Conservation (phyloP, 495 filamentous ascomycete genomes). For the Penicillium bialowiezense region DNA sequence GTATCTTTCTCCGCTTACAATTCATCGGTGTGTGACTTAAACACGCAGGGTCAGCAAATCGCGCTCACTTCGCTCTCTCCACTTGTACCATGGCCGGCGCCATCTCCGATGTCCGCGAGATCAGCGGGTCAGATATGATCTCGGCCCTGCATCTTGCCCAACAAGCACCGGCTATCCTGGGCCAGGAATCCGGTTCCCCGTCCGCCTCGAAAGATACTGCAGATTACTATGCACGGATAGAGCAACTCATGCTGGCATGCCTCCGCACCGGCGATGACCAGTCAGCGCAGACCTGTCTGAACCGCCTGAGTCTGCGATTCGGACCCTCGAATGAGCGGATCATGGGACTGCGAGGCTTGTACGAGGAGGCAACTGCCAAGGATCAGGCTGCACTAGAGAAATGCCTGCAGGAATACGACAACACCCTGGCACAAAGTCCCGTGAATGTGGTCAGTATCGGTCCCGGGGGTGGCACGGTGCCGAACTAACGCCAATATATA, state of each 20-base stretch:
- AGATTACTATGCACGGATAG: conserved; percentile 77
- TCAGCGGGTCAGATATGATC: conserved; percentile 37
- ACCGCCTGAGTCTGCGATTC: conserved; percentile 73
- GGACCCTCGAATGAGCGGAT: conserved; percentile 78
- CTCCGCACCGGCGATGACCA: conserved; percentile 81
- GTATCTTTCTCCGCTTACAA: no score
- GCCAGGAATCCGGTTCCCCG: conserved; percentile 44
- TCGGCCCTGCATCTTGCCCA: conserved; percentile 70
- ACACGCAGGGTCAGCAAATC: no score
- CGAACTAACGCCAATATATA: background rate
- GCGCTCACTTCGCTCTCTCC: no score
- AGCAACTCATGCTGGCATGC: conserved; percentile 80
- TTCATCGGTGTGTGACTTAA: no score
- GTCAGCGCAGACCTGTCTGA: conserved; percentile 70
- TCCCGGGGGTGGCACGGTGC: background rate
- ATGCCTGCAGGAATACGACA: conserved; percentile 73
- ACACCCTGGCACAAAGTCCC: conserved; percentile 66
- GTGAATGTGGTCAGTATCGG: conserved; percentile 69
- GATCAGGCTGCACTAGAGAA: conserved; percentile 59
- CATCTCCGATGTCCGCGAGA: conserved; percentile 9
- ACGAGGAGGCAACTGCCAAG: conserved; percentile 78
- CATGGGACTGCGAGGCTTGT: conserved; percentile 75
- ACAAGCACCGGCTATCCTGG: conserved; percentile 69
- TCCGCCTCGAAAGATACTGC: conserved; percentile 57
- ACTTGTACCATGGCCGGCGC: conserved; percentile 21